These are phyloP conservation scores for Trichothecium sympodiale DNA, from an alignment of 2,329 filamentous ascomycete species.

Conservation along the genomic window DNA sequence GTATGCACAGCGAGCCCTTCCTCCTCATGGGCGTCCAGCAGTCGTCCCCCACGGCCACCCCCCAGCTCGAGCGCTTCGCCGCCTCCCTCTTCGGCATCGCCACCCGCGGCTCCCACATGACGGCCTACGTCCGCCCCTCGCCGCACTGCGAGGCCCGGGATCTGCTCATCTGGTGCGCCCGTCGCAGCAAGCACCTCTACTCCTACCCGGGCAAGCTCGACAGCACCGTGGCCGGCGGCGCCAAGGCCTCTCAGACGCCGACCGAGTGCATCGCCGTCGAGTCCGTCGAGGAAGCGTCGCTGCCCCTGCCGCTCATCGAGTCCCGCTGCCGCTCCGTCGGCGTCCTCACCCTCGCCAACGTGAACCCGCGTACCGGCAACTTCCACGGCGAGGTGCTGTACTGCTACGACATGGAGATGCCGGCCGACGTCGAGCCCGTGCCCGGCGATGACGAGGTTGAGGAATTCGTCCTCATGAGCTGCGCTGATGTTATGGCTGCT, in stretches of 20 bases:
- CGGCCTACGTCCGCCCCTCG: conserved; percentile 37
- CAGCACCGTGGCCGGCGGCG: conserved; percentile 70
- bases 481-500: conserved; percentile 47
- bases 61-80: conserved; percentile 47
- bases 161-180: conserved; percentile 61
- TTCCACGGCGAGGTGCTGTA: conserved; percentile 40
- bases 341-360: conserved; percentile 23
- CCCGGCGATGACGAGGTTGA: conserved; percentile 73
- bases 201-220: conserved; percentile 68
- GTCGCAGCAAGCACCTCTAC: conserved; percentile 52
- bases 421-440: conserved; percentile 42
- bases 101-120: conserved; percentile 56
- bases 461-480: conserved; percentile 56
- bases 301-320: conserved; percentile 17
- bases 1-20: conserved; percentile 30
- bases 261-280: conserved; percentile 62
- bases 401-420: conserved; percentile 65
- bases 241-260: conserved; percentile 54
- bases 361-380: conserved; percentile 13
- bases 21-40: conserved; percentile 24
- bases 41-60: too few relatives aligned
- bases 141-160: conserved; percentile 21
- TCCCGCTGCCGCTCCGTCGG: conserved; percentile 14
- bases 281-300: conserved; percentile 57
- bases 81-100: conserved; percentile 56